Evolutionary conservation across 306 rosid genomes (phyloP).

Genomic region (Acacia acuminata): DNA sequence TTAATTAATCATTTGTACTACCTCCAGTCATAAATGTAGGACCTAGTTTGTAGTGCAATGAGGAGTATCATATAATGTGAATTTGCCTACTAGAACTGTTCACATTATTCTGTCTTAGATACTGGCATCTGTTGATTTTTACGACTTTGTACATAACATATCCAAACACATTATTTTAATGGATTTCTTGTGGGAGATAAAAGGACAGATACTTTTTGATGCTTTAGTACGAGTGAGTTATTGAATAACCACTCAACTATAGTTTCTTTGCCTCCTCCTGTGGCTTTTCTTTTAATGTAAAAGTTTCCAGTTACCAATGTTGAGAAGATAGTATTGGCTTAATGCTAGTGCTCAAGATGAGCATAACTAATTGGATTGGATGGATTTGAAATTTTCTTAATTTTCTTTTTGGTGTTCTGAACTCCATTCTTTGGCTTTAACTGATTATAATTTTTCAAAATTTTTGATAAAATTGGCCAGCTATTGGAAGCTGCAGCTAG

Average conservation of each 20-base stretch:
- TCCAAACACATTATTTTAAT: not conserved
- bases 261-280: not conserved
- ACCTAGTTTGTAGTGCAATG: no score
- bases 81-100: not conserved
- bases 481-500: conserved; percentile 92
- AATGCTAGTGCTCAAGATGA: not conserved
- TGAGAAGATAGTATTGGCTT: not conserved
- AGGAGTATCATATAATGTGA: not conserved
- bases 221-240: not conserved
- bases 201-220: not conserved
- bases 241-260: not conserved
- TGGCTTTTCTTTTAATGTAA: not conserved
- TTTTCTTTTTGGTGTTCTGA: not conserved
- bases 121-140: not conserved
- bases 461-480: conserved; percentile 44
- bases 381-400: not conserved
- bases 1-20: not conserved
- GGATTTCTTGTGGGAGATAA: not conserved
- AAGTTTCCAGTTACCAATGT: not conserved
- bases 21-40: no score
- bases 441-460: conserved; percentile 29
- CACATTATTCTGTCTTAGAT: not conserved
- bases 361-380: not conserved
- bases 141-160: not conserved
- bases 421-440: not conserved